These are phyloP conservation scores for Trichoderma reesei DNA, from an alignment of 495 filamentous ascomycete species.

Conservation along the genomic window DNA sequence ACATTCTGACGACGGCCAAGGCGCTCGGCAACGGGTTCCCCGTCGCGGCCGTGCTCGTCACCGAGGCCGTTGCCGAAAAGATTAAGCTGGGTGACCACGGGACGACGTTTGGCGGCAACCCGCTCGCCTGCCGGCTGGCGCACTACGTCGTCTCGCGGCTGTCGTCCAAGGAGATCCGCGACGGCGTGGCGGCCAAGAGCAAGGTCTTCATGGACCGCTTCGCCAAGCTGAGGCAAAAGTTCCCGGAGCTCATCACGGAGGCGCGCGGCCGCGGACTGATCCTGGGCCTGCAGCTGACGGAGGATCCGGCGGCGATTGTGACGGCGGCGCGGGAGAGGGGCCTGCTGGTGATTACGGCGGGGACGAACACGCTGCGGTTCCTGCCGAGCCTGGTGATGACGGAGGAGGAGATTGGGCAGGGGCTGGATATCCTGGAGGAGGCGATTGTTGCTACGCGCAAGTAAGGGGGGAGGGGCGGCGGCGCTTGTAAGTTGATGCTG, in stretches of 20 bases:
- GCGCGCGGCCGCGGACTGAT: constrained; percentile 77
- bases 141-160: constrained; percentile 74
- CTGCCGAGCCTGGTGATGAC: constrained; percentile 74
- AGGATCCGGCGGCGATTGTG: constrained; percentile 61
- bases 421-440: constrained; percentile 64
- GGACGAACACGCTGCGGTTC: constrained; percentile 78
- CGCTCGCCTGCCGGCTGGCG: constrained; percentile 72
- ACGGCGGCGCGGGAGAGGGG: constrained; percentile 82
- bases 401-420: constrained; percentile 64
- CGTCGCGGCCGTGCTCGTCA: constrained; percentile 85
- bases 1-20: constrained; percentile 89
- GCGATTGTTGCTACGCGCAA: constrained; percentile 46
- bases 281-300: constrained; percentile 68
- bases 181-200: constrained; percentile 53
- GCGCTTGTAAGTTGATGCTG: too few relatives aligned
- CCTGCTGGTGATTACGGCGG: constrained; percentile 81
- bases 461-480: background rate
- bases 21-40: constrained; percentile 94
- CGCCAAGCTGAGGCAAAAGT: constrained; percentile 49
- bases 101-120: constrained; percentile 95
- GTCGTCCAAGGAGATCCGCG: constrained; percentile 52
- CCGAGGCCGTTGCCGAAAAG: constrained; percentile 61
- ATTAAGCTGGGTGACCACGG: constrained; percentile 92
- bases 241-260: constrained; percentile 64
- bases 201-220: constrained; percentile 57